phyloP scores from a whole-genome alignment of 768 basidiomycete species.

The Lyophyllum atratum region DNA sequence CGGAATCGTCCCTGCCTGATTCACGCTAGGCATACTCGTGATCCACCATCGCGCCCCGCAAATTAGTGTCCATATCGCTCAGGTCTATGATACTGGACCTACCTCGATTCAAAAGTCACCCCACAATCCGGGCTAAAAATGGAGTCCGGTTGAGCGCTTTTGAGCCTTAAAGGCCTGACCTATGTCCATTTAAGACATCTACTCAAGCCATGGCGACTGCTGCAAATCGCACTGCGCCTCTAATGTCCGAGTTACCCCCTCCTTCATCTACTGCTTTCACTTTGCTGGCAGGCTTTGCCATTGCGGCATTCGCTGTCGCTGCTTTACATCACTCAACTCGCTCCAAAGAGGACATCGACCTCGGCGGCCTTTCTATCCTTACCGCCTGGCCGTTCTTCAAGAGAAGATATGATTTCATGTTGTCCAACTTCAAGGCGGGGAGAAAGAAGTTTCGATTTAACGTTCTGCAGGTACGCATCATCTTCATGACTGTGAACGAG shows the following conservation, averaged over 20 bases:
- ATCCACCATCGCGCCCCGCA: not conserved
- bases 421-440: constrained; percentile 24
- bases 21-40: not conserved
- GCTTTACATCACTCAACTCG: not conserved
- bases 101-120: not conserved
- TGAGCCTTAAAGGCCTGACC: not conserved
- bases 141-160: not conserved
- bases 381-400: constrained; percentile 35
- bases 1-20: not conserved
- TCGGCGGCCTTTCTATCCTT: constrained; percentile 28
- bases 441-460: constrained; percentile 29
- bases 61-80: not conserved
- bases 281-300: not conserved
- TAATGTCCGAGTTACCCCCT: not conserved
- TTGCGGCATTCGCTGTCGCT: not conserved
- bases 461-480: constrained; percentile 26
- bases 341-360: constrained; percentile 12
- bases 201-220: not conserved
- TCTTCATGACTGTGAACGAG: not conserved
- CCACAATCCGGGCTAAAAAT: not conserved
- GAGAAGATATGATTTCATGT: constrained; percentile 31
- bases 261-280: not conserved
- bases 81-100: not conserved
- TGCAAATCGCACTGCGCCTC: not conserved
- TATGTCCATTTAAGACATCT: not conserved